Evolutionary conservation across 768 basidiomycete species (phyloP), one percentile per base, ranked within the genome.

Genomic region (Suillus lakei): DNA sequence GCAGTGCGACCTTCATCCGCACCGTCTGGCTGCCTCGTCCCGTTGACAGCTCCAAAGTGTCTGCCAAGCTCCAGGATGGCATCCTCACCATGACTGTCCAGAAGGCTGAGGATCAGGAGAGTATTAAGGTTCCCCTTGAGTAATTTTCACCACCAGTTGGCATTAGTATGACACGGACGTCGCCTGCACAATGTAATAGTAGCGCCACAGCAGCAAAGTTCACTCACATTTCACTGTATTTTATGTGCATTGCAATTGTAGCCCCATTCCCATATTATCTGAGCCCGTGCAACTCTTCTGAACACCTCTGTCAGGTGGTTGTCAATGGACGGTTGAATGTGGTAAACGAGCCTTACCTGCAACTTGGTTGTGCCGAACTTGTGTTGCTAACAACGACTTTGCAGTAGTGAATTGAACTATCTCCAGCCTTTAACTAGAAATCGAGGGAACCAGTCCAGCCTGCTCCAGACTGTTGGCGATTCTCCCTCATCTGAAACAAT

Each of bases 1-100:
- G 84, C 26, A 83, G 82, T 54, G 74, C 85, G 3, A 76, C 81
- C 3, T 93, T 92, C 74, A 83, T 84, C 16, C 84, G 92, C 59
- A 92, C 91, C 0, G 83, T 93, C 13, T 89, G 88, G 85, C 80
- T 93, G 30, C 90, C 91, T 41, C 84, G 82, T 13, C 82, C 87
- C 8, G 81, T 91, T 1, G 88, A 92, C 70, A 76, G 79, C 39
- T 79, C 79, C 36, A 83, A 81, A 63, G 86, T 92, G 30, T 76
- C 80, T 1, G 92, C 91, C 18, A 90, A 86, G 69, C 77, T 94
- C 68, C 77, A 82, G 32, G 86, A 93, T 64, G 92, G 92, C 7
- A 82, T 94, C 30, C 83, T 93, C 59, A 89, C 84, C 4, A 70
- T 93, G 50, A 84, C 78, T 7, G 79, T 89, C 16, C 83, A 85